These are phyloP conservation scores for Chenopodium suecicum DNA, from an alignment of 148 eudicot genomes.

Conservation along the genomic window DNA sequence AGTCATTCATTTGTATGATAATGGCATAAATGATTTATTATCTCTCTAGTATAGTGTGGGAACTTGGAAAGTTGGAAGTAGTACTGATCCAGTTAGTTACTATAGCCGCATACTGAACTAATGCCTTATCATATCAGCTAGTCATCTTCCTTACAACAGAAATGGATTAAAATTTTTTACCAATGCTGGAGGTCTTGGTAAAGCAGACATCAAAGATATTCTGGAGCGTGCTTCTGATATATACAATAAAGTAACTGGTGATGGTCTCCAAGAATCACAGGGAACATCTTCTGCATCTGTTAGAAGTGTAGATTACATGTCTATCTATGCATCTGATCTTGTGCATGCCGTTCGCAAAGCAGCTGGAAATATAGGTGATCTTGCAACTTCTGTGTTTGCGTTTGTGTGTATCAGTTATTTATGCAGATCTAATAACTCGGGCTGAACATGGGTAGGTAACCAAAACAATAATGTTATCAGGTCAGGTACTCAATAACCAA, in stretches of 20 bases:
- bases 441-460: no score
- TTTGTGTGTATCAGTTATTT: neutral
- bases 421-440: neutral
- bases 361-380: slow-evolving; percentile 76
- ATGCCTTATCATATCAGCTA: slow-evolving; percentile 54
- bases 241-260: slow-evolving; percentile 52
- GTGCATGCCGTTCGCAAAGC: slow-evolving; percentile 90
- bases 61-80: neutral
- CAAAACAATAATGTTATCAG: no score
- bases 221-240: slow-evolving; percentile 80
- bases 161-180: slow-evolving; percentile 98
- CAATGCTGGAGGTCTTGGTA: slow-evolving; percentile 93
- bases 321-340: slow-evolving; percentile 75
- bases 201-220: slow-evolving; percentile 84
- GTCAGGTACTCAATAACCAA: no score
- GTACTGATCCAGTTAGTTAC: neutral
- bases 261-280: slow-evolving; percentile 50
- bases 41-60: neutral
- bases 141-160: slow-evolving; percentile 98
- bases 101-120: slow-evolving; percentile 5
- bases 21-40: neutral
- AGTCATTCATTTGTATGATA: neutral
- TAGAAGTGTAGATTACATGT: slow-evolving; percentile 82
- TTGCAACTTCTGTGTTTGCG: neutral
- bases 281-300: slow-evolving; percentile 46